These are phyloP conservation scores for Schizochytrium sp. DNA, from an alignment of 108 stramenopile species.

Conservation along the genomic window DNA sequence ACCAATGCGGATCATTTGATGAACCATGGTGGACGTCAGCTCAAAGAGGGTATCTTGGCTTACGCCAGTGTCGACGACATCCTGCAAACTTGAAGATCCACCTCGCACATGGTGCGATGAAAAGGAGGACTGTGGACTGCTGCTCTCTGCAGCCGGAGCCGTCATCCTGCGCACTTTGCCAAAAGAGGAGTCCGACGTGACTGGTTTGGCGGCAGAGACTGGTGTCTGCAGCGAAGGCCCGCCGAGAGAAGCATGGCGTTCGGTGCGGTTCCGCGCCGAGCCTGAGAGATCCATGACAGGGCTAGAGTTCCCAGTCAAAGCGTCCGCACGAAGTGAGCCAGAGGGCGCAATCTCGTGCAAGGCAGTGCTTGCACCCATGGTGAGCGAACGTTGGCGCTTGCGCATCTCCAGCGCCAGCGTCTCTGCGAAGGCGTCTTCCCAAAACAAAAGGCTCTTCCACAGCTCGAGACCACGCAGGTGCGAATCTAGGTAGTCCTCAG, in stretches of 20 bases:
- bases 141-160: background rate
- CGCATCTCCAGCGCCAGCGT: background rate
- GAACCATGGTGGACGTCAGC: background rate
- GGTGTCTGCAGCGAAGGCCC: background rate
- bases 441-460: background rate
- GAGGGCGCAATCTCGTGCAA: background rate
- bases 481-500: background rate
- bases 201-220: no score
- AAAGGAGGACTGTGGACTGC: no score
- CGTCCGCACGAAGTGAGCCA: background rate
- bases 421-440: background rate
- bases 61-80: background rate
- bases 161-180: background rate
- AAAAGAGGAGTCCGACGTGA: no score
- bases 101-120: no score
- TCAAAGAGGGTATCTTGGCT: background rate
- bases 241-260: background rate
- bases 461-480: background rate
- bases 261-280: background rate
- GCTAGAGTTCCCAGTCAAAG: no score
- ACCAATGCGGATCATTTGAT: constrained; percentile 9
- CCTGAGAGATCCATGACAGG: no score
- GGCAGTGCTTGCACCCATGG: background rate
- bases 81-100: no score
- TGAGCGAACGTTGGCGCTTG: background rate